Evolutionary conservation across 371 early-diverging fungal species (phyloP).

Genomic region (Mucor irregularis): DNA sequence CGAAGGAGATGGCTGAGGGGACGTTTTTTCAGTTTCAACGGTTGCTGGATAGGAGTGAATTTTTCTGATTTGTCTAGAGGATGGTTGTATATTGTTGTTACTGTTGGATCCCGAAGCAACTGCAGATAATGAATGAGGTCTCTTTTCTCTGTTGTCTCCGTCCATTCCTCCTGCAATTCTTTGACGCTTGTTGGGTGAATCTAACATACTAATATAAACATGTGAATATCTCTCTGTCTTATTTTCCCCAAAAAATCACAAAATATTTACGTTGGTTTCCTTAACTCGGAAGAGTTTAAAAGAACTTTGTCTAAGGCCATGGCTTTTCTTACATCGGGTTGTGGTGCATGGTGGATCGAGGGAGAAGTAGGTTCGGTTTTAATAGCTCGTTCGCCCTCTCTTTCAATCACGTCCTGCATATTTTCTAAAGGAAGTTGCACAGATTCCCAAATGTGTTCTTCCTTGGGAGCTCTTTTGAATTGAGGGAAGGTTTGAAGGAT

Average conservation of each 20-base stretch:
- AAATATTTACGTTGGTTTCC: constrained; percentile 18
- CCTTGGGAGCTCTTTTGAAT: constrained; percentile 8
- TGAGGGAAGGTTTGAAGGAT: constrained; percentile 22
- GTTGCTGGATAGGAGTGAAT: too few species aligned
- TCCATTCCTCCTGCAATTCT: neutral
- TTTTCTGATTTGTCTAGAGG: too few species aligned
- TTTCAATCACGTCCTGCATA: constrained; percentile 2
- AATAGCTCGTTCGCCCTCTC: neutral
- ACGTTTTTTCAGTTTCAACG: constrained; percentile 11
- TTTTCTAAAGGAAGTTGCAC: constrained; percentile 13
- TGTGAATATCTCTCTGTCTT: too few species aligned
- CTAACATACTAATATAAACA: too few species aligned
- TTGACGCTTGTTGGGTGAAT: too few species aligned
- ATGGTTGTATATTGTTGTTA: too few species aligned
- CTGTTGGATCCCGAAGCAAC: neutral
- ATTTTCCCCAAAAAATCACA: too few species aligned
- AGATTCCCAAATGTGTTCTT: constrained; percentile 24
- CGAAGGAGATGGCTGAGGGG: constrained; percentile 27
- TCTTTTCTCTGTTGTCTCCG: constrained; percentile 8
- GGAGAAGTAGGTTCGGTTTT: too few species aligned
- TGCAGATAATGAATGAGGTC: constrained; percentile 13
- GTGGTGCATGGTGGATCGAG: neutral
- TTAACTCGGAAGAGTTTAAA: constrained; percentile 12
- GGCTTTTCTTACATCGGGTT: constrained; percentile 16
- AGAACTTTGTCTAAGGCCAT: constrained; percentile 29